These are phyloP conservation scores for Ascobolus immersus DNA, from an alignment of 495 filamentous ascomycete species.

Conservation along the genomic window DNA sequence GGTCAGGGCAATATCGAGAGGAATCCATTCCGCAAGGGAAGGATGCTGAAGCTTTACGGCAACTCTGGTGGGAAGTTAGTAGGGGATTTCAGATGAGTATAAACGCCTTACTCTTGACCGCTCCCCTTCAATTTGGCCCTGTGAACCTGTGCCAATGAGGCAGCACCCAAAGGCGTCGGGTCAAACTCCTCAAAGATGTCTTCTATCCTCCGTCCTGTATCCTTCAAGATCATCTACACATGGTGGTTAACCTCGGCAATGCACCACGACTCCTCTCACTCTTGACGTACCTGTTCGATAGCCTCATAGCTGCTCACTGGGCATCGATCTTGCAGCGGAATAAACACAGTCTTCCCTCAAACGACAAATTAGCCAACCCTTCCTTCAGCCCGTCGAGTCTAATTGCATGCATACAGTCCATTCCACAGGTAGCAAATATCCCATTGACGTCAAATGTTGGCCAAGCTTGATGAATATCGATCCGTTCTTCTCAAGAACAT, in stretches of 20 bases:
- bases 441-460: slow-evolving; percentile 84
- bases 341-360: slow-evolving; percentile 41
- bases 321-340: slow-evolving; percentile 87
- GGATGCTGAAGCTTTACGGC: slow-evolving; percentile 97
- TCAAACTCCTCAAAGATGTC: slow-evolving; percentile 73
- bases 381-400: too few species aligned
- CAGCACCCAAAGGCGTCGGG: slow-evolving; percentile 57
- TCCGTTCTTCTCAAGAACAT: slow-evolving; percentile 76
- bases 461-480: slow-evolving; percentile 97
- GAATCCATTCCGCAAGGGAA: slow-evolving; percentile 67
- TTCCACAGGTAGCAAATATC: slow-evolving; percentile 75
- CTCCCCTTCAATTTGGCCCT: slow-evolving; percentile 61
- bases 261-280: slow-evolving; percentile 1
- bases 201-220: slow-evolving; percentile 55
- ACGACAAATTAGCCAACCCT: slow-evolving; percentile 1
- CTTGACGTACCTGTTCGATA: slow-evolving; percentile 29
- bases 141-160: slow-evolving; percentile 87
- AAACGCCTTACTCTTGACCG: slow-evolving; percentile 32
- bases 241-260: not conserved
- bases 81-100: not conserved
- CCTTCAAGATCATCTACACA: slow-evolving; percentile 46
- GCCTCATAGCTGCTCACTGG: slow-evolving; percentile 78
- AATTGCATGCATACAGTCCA: slow-evolving; percentile 35
- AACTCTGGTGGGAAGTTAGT: slow-evolving; percentile 22
- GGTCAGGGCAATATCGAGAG: slow-evolving; percentile 67